Evolutionary conservation across 2,329 filamentous ascomycete species (phyloP).

Genomic region (Aspergillus viridinutans): DNA sequence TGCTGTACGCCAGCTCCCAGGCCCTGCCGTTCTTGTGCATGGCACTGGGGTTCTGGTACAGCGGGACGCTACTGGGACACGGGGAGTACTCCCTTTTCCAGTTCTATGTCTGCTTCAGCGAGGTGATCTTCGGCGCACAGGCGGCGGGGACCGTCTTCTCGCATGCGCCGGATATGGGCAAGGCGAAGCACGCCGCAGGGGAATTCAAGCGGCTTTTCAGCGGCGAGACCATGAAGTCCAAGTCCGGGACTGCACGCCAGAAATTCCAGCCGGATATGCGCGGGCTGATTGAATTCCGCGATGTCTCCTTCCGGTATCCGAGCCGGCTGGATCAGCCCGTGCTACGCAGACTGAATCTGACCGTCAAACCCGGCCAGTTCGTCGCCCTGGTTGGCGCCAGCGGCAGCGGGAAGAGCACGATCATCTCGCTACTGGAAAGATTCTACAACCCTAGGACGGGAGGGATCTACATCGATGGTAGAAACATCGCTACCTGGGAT

Average conservation of each 20-base stretch:
- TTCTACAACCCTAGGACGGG: constrained; percentile 89
- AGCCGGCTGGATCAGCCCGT: constrained; percentile 87
- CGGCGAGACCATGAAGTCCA: constrained; percentile 61
- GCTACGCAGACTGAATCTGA: constrained; percentile 69
- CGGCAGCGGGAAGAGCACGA: constrained; percentile 91
- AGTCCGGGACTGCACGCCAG: constrained; percentile 23
- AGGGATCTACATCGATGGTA: constrained; percentile 74
- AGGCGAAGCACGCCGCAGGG: constrained; percentile 78
- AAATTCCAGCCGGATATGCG: constrained; percentile 46
- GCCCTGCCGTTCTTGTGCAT: constrained; percentile 78
- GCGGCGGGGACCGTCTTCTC: constrained; percentile 86
- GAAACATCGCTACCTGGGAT: constrained; percentile 75
- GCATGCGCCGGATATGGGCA: constrained; percentile 88
- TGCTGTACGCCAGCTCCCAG: constrained; percentile 79
- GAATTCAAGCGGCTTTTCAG: constrained; percentile 82
- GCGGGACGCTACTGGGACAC: constrained; percentile 68
- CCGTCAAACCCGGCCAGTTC: constrained; percentile 45
- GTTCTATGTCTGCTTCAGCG: constrained; percentile 87
- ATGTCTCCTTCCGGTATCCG: constrained; percentile 92
- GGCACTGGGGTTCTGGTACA: constrained; percentile 91
- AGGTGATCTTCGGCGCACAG: constrained; percentile 86
- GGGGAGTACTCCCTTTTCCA: constrained; percentile 73
- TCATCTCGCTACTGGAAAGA: constrained; percentile 83
- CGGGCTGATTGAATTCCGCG: constrained; percentile 80
- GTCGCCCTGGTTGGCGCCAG: constrained; percentile 82